Conservation (phyloP, 257 asterid genomes). For the Anisodus tanguticus region DNA sequence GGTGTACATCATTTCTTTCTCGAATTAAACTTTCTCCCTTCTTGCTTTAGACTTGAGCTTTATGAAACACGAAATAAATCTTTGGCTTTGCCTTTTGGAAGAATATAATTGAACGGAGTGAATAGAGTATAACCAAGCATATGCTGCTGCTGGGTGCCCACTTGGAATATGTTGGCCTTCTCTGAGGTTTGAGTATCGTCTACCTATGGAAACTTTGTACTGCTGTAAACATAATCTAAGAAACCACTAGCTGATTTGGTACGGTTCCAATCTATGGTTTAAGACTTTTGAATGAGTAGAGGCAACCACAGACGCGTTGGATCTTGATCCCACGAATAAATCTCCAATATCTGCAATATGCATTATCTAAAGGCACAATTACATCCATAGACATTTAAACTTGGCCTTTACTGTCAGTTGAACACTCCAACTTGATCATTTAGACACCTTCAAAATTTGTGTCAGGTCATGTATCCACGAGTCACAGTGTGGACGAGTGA, state of each 20-base stretch:
- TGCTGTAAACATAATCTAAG: background rate
- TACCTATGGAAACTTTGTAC: background rate
- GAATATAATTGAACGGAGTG: background rate
- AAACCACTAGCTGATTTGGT: background rate
- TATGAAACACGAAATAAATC: background rate
- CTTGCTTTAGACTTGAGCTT: background rate
- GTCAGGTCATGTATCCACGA: too few species aligned
- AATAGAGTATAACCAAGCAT: background rate
- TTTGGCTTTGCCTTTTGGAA: background rate
- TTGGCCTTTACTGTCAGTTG: too few species aligned
- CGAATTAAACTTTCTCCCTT: too few species aligned
- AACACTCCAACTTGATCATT: too few species aligned
- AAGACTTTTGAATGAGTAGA: background rate
- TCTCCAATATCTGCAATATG: background rate
- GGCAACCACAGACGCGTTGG: background rate
- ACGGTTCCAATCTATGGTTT: background rate
- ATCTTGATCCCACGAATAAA: background rate
- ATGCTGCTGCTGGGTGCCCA: background rate
- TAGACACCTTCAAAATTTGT: too few species aligned
- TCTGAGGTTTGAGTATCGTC: background rate
- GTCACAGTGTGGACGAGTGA: too few species aligned
- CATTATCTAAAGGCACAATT: conserved; percentile 27
- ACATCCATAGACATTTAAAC: too few species aligned
- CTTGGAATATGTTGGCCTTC: conserved; percentile 8
- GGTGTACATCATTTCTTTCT: background rate